Conservation (phyloP, 768 basidiomycete species). For the Guyanaporus albipodus region DNA sequence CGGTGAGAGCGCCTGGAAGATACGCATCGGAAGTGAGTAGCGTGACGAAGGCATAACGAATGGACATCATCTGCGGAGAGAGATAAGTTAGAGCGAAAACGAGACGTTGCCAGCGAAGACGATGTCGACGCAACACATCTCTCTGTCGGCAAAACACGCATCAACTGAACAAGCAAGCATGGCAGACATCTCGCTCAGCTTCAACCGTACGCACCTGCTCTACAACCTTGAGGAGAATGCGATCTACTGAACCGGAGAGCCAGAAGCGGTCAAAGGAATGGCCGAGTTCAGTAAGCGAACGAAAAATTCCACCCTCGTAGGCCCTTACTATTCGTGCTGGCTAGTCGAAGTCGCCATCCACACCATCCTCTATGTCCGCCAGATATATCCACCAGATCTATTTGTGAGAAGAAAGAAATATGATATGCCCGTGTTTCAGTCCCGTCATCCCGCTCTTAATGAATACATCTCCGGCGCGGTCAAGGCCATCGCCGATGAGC, state of each 20-base stretch:
- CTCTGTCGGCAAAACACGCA: conserved; percentile 10
- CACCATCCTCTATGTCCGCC: conserved; percentile 85
- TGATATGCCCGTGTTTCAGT: conserved; percentile 87
- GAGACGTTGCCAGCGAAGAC: neutral
- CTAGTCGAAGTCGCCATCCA: conserved; percentile 94
- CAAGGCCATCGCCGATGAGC: conserved; percentile 76
- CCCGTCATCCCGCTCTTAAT: conserved; percentile 84
- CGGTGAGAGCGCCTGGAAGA: conserved; percentile 86
- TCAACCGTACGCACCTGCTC: conserved; percentile 33
- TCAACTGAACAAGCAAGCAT: conserved; percentile 19
- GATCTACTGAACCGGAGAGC: conserved; percentile 8
- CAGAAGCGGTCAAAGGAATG: conserved; percentile 63
- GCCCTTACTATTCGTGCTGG: conserved; percentile 10
- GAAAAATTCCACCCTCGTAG: neutral
- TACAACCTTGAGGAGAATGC: neutral
- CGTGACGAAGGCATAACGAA: conserved; percentile 80
- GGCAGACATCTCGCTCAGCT: conserved; percentile 32
- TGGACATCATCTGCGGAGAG: conserved; percentile 45
- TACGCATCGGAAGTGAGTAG: conserved; percentile 91
- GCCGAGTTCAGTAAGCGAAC: conserved; percentile 63
- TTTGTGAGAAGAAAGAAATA: conserved; percentile 89
- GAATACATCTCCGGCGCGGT: conserved; percentile 88
- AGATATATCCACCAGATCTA: conserved; percentile 84
- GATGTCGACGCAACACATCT: neutral
- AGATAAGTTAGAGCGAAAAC: conserved; percentile 18